phyloP scores from a whole-genome alignment of 2,329 filamentous ascomycete species.

The Pleurostoma richardsiae region DNA sequence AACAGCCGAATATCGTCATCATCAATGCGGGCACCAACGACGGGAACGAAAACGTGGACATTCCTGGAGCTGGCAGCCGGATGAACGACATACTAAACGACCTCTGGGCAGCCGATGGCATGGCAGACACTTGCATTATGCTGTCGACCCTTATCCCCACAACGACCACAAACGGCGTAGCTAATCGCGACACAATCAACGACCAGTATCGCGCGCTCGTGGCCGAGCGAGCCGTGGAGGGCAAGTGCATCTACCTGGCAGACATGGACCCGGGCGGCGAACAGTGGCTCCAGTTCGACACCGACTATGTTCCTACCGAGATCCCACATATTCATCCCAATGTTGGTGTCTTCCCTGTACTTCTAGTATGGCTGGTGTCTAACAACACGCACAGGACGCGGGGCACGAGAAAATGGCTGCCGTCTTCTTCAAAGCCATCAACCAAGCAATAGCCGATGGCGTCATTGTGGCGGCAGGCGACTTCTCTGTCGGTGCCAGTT shows the following conservation, averaged over 20 bases:
- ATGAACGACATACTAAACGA: background rate
- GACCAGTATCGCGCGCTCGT: background rate
- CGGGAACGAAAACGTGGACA: background rate
- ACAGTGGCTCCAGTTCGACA: constrained; percentile 1
- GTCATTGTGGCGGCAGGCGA: background rate
- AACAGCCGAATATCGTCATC: background rate
- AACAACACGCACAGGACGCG: constrained; percentile 9
- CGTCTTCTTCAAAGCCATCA: constrained; percentile 6
- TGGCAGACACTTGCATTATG: background rate
- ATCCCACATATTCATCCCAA: background rate
- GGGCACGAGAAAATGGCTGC: constrained; percentile 8
- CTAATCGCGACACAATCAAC: background rate
- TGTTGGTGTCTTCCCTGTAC: background rate
- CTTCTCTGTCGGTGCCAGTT: background rate
- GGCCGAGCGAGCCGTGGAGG: background rate
- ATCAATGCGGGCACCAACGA: background rate
- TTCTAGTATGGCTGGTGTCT: background rate
- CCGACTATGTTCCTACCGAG: constrained; percentile 1
- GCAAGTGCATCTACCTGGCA: background rate
- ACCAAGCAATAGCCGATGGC: background rate
- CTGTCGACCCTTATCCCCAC: background rate
- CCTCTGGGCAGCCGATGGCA: background rate
- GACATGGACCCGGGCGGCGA: background rate
- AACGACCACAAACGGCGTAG: background rate
- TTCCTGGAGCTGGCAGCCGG: background rate